A percentile compares a stretch with the other conserved stretches of the same genome.
Evolutionary conservation across 192 early-diverging fungal species (phyloP).

Genomic region (Thamnidium elegans): DNA sequence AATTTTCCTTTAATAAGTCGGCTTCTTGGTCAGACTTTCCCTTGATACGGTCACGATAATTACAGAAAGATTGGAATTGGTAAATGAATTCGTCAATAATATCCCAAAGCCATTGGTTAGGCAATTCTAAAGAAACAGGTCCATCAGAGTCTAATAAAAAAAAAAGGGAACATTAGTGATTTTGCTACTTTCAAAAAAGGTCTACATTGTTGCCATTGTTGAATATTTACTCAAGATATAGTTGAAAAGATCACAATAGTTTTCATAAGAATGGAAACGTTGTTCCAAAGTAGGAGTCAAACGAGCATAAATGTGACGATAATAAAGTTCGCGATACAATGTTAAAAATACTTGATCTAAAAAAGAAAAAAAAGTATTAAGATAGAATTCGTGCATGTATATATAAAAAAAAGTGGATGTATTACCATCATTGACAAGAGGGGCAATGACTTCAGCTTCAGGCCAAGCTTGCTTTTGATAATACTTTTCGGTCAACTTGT

Average conservation of each 20-base stretch:
- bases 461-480: constrained; percentile 90
- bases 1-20: constrained; percentile 76
- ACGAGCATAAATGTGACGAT: constrained; percentile 94
- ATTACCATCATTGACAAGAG: constrained; percentile 81
- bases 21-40: constrained; percentile 81
- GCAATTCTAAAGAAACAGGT: constrained; percentile 88
- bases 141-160: constrained; percentile 59
- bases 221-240: constrained; percentile 78
- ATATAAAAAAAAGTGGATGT: neutral
- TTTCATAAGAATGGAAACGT: constrained; percentile 89
- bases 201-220: neutral
- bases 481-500: constrained; percentile 88
- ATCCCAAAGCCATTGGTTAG: constrained; percentile 99
- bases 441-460: constrained; percentile 75
- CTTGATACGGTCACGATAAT: constrained; percentile 84
- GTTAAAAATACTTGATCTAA: constrained; percentile 86
- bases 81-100: constrained; percentile 99
- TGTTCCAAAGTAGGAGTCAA: constrained; percentile 85
- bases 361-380: constrained; percentile 1
- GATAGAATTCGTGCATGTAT: neutral
- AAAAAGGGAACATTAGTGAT: no score
- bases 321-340: constrained; percentile 95
- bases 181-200: neutral
- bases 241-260: constrained; percentile 98
- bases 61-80: constrained; percentile 98